These are phyloP conservation scores for Aspergillus hiratsukae DNA, from an alignment of 2,329 filamentous ascomycete species.

Conservation along the genomic window DNA sequence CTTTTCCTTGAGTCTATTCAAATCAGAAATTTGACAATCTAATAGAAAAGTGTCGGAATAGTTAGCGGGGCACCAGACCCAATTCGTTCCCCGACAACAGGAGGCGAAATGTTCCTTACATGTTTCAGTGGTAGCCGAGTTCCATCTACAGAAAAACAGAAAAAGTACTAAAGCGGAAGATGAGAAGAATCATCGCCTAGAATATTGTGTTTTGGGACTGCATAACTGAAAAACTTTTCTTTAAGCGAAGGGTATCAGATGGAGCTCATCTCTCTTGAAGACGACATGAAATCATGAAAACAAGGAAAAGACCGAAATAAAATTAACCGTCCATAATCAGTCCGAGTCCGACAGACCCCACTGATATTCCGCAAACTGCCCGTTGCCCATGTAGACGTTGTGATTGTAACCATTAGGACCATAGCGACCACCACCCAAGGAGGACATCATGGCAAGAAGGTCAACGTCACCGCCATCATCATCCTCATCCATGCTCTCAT, in stretches of 20 bases:
- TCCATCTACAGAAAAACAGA: too few species aligned
- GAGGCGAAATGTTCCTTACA: too few species aligned
- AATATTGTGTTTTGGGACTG: background rate
- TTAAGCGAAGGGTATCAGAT: background rate
- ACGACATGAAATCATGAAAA: background rate
- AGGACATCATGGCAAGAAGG: too few species aligned
- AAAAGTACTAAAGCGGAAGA: too few species aligned
- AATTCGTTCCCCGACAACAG: background rate
- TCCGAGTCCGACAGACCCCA: background rate
- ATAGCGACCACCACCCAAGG: too few species aligned
- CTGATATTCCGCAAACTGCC: too few species aligned
- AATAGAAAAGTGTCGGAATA: too few species aligned
- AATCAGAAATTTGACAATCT: background rate
- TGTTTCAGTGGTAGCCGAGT: background rate
- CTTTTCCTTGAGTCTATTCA: background rate
- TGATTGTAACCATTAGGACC: too few species aligned
- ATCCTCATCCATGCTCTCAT: background rate
- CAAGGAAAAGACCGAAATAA: background rate
- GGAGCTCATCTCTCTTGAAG: background rate
- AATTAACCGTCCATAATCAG: background rate
- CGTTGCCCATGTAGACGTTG: too few species aligned
- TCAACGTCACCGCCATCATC: background rate
- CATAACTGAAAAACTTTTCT: background rate
- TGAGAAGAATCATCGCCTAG: too few species aligned
- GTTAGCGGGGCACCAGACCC: background rate